These are phyloP conservation scores for Golubevia pallescens DNA, from an alignment of 1,284 basidiomycete genomes.

Conservation along the genomic window DNA sequence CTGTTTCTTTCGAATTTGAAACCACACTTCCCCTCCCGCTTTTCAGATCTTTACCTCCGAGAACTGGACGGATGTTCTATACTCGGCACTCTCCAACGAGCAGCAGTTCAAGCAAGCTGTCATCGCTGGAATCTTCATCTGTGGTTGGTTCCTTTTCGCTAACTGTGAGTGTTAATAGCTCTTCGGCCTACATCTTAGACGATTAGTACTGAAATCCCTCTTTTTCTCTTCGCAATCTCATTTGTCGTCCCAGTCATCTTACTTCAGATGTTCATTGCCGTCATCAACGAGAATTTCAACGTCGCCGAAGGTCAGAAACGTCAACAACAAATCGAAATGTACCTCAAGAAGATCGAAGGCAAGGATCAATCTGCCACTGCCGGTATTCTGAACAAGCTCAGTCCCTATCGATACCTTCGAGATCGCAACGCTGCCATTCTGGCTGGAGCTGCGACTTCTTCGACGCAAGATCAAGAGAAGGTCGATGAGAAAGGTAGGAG, in stretches of 20 bases:
- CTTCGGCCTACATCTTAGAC: too few species aligned
- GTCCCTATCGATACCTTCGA: slow-evolving; percentile 82
- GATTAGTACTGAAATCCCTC: too few species aligned
- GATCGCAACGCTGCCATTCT: slow-evolving; percentile 14
- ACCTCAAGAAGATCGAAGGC: slow-evolving; percentile 67
- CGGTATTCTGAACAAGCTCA: slow-evolving; percentile 72
- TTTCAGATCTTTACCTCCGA: slow-evolving; percentile 87
- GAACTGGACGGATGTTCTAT: slow-evolving; percentile 89
- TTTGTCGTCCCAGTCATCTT: slow-evolving; percentile 90
- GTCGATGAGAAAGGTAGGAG: slow-evolving; percentile 15
- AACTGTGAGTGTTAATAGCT: slow-evolving; percentile 90
- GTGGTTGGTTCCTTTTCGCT: slow-evolving; percentile 87
- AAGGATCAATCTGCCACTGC: slow-evolving; percentile 44
- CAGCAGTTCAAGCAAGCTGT: slow-evolving; percentile 74
- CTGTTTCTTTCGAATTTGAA: background rate
- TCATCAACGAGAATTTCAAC: slow-evolving; percentile 96
- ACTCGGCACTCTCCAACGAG: slow-evolving; percentile 74
- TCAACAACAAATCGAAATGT: slow-evolving; percentile 75
- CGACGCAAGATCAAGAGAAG: slow-evolving; percentile 28
- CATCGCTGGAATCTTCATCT: slow-evolving; percentile 78
- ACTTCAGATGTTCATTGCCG: slow-evolving; percentile 97
- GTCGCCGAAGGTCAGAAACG: slow-evolving; percentile 90
- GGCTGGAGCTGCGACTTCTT: slow-evolving; percentile 2
- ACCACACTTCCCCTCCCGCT: too few species aligned
- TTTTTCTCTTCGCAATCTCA: too few species aligned